Conservation (phyloP, 257 asterid species). For the Avicennia marina region DNA sequence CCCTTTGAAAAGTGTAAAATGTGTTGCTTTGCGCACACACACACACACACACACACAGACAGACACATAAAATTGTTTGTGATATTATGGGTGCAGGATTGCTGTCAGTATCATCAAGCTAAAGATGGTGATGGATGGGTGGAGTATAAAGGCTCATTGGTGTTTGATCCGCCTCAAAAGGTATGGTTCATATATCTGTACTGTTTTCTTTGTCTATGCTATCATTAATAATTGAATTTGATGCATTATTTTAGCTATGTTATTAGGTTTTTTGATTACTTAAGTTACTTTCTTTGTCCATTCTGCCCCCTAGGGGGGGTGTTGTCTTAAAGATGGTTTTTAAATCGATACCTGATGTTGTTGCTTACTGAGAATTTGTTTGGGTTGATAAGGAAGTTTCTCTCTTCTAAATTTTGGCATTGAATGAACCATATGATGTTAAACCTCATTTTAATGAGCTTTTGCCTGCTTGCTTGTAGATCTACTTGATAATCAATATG, state of each 20-base stretch:
- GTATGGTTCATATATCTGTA: slow-evolving; percentile 20
- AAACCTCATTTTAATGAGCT: no score
- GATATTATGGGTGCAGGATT: slow-evolving; percentile 50
- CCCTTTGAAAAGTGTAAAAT: slow-evolving; percentile 4
- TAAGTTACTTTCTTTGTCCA: not conserved
- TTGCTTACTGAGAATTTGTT: no score
- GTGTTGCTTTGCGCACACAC: no score
- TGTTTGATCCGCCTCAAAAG: slow-evolving; percentile 70
- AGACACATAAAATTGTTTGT: not conserved
- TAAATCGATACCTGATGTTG: no score
- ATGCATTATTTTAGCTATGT: not conserved
- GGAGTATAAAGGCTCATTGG: slow-evolving; percentile 86
- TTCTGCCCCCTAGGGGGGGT: not conserved
- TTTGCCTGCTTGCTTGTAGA: not conserved
- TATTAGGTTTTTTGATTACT: not conserved
- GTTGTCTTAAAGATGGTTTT: no score
- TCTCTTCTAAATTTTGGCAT: no score
- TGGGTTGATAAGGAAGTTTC: no score
- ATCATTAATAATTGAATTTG: not conserved
- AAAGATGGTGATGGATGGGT: slow-evolving; percentile 99
- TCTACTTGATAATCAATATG: not conserved
- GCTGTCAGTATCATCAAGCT: slow-evolving; percentile 98
- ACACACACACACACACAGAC: no score
- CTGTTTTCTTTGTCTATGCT: not conserved
- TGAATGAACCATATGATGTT: no score